Evolutionary conservation across 805 yeast species (phyloP).

Genomic region (Nakazawaea ishiwadae): DNA sequence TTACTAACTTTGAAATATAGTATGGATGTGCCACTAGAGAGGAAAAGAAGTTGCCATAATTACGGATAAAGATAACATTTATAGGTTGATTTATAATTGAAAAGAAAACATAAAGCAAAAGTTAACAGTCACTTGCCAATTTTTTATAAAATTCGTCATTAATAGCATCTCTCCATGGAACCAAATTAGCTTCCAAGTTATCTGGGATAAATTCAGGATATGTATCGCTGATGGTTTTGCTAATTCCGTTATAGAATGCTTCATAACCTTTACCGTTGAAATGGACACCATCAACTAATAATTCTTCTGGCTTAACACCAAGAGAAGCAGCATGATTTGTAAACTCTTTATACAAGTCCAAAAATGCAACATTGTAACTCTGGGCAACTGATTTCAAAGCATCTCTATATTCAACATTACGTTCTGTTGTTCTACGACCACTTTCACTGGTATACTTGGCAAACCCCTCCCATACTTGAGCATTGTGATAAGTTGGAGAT

Average conservation of each 20-base stretch:
- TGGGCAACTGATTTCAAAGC: constrained; percentile 42
- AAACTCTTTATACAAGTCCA: constrained; percentile 49
- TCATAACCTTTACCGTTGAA: constrained; percentile 50
- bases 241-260: constrained; percentile 40
- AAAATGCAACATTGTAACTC: constrained; percentile 44
- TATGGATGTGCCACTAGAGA: constrained; percentile 40
- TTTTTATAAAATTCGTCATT: neutral
- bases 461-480: constrained; percentile 34
- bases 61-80: too few species aligned
- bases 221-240: constrained; percentile 28
- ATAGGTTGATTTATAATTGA: too few species aligned
- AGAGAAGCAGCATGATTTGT: constrained; percentile 27
- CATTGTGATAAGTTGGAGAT: constrained; percentile 58
- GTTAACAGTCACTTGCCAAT: too few species aligned
- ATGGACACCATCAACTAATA: constrained; percentile 49
- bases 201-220: constrained; percentile 49
- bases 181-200: constrained; percentile 29
- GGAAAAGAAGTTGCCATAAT: constrained; percentile 22
- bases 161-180: constrained; percentile 34
- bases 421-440: constrained; percentile 40
- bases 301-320: constrained; percentile 9
- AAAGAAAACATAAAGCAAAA: too few species aligned
- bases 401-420: constrained; percentile 44
- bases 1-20: neutral
- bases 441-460: constrained; percentile 23